Evolutionary conservation across 1,284 basidiomycete species (phyloP).

Genomic region (Apiotrichum siamense): DNA sequence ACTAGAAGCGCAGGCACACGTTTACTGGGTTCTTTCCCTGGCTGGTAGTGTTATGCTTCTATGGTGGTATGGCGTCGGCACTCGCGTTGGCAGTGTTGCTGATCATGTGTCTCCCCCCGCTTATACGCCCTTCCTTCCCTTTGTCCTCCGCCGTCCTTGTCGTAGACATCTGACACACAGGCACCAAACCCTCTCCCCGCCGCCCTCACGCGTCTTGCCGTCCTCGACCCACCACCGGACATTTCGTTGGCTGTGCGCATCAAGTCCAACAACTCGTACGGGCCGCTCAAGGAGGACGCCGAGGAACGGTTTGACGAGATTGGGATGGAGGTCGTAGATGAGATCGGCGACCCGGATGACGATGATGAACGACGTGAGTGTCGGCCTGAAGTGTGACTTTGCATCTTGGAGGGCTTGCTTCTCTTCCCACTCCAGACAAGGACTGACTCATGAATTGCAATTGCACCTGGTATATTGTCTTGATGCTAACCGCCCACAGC

Average conservation of each 20-base stretch:
- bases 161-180: slow-evolving; percentile 5
- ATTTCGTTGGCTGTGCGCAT: slow-evolving; percentile 33
- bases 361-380: slow-evolving; percentile 41
- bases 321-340: slow-evolving; percentile 40
- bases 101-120: too few species aligned
- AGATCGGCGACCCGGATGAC: slow-evolving; percentile 27
- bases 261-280: background rate
- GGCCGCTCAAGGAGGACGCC: background rate
- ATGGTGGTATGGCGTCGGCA: too few species aligned
- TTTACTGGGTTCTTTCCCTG: too few species aligned
- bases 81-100: too few species aligned
- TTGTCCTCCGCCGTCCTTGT: background rate
- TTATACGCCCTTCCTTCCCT: too few species aligned
- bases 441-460: background rate
- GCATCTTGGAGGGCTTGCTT: too few species aligned
- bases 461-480: too few species aligned
- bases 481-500: too few species aligned
- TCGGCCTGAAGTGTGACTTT: background rate
- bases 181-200: slow-evolving; percentile 25
- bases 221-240: slow-evolving; percentile 30
- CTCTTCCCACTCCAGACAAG: too few species aligned
- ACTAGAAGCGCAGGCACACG: background rate
- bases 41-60: too few species aligned
- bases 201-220: slow-evolving; percentile 22
- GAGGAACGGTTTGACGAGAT: slow-evolving; percentile 35